phyloP scores from a whole-genome alignment of 176 grass and related monocot genomes.

The Guadua angustifolia region DNA sequence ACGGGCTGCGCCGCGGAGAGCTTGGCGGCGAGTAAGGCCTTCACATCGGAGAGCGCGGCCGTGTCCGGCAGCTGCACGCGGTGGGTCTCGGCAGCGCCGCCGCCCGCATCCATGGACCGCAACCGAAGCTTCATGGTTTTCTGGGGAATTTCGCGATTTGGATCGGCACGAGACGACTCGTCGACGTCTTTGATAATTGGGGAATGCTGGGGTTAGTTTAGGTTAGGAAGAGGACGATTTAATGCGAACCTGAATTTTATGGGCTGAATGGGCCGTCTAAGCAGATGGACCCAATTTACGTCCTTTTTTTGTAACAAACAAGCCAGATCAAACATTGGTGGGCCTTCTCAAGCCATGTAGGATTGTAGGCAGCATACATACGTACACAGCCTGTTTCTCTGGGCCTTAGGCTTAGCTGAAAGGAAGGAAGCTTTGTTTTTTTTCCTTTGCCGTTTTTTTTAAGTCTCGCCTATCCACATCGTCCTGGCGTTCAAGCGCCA shows the following conservation, averaged over 20 bases:
- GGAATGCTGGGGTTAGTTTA: too few relatives aligned
- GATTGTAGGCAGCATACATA: too few relatives aligned
- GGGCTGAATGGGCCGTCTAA: background rate
- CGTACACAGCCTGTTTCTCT: too few relatives aligned
- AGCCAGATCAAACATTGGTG: background rate
- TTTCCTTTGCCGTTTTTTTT: too few relatives aligned
- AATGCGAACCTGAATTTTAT: background rate
- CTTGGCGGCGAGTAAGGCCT: slow-evolving; percentile 58
- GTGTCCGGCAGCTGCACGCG: slow-evolving; percentile 61
- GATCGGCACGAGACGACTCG: background rate
- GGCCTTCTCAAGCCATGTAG: background rate
- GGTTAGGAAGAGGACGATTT: too few relatives aligned
- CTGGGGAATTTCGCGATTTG: slow-evolving; percentile 16
- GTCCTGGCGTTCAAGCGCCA: too few relatives aligned
- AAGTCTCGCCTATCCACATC: too few relatives aligned
- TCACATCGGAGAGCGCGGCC: slow-evolving; percentile 61
- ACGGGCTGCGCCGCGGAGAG: slow-evolving; percentile 56
- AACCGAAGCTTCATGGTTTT: slow-evolving; percentile 73
- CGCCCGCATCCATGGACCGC: slow-evolving; percentile 63
- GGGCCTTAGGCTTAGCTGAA: too few relatives aligned
- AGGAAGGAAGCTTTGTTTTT: too few relatives aligned
- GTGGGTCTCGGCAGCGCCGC: slow-evolving; percentile 56
- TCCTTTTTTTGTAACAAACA: background rate
- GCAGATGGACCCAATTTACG: background rate
- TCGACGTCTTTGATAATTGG: background rate